phyloP scores from a whole-genome alignment of 2,329 filamentous ascomycete species.

The Verticillium dahliae region DNA sequence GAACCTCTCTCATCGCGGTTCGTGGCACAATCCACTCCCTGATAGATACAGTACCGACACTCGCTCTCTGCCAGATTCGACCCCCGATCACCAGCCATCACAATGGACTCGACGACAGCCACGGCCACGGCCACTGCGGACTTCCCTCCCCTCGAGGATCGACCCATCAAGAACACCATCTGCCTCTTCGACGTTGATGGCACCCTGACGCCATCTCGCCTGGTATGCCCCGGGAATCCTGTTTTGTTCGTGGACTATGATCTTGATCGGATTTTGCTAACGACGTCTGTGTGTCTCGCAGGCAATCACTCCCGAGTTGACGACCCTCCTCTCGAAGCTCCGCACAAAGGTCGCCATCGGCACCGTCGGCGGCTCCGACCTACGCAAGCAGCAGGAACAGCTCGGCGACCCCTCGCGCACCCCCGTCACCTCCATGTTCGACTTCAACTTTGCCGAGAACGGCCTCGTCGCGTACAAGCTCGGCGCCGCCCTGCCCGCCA shows the following conservation, averaged over 20 bases:
- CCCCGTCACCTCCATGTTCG: slow-evolving; percentile 80
- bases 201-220: slow-evolving; percentile 78
- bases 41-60: neutral
- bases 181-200: slow-evolving; percentile 94
- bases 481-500: slow-evolving; percentile 66
- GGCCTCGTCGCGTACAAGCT: slow-evolving; percentile 85
- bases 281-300: slow-evolving; percentile 21
- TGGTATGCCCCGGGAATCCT: slow-evolving; percentile 40
- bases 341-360: slow-evolving; percentile 86
- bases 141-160: slow-evolving; percentile 72
- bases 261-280: too few relatives aligned
- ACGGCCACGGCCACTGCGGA: slow-evolving; percentile 22
- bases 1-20: neutral
- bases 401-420: slow-evolving; percentile 58
- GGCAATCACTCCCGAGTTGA: slow-evolving; percentile 73
- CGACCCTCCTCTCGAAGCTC: slow-evolving; percentile 69
- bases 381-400: slow-evolving; percentile 93
- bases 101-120: slow-evolving; percentile 5
- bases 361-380: slow-evolving; percentile 88
- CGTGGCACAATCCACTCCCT: neutral
- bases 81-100: neutral
- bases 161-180: slow-evolving; percentile 88
- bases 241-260: neutral
- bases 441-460: slow-evolving; percentile 97
- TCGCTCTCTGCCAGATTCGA: neutral